phyloP scores from a whole-genome alignment of 2,329 filamentous ascomycete species.

The Epichloe baconii region DNA sequence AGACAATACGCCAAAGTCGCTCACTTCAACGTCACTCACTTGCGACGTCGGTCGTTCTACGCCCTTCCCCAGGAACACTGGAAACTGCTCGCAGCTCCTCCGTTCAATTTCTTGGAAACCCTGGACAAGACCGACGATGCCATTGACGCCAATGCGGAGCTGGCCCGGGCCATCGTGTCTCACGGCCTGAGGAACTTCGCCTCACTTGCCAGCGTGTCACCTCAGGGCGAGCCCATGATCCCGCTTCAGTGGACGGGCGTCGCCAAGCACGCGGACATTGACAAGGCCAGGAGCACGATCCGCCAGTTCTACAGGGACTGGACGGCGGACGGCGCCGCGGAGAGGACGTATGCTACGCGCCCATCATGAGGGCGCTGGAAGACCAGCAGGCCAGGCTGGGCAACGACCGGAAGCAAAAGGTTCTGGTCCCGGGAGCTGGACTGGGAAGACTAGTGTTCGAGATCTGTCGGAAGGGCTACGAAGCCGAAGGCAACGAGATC shows the following conservation, averaged over 20 bases:
- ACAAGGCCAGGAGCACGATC: slow-evolving; percentile 85
- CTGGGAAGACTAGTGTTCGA: slow-evolving; percentile 85
- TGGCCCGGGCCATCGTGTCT: slow-evolving; percentile 67
- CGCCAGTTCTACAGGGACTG: slow-evolving; percentile 94
- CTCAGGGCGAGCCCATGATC: slow-evolving; percentile 30
- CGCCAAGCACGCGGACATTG: slow-evolving; percentile 62
- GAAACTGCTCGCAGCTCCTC: slow-evolving; percentile 65
- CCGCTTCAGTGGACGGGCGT: slow-evolving; percentile 54
- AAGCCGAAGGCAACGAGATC: slow-evolving; percentile 83
- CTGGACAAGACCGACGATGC: slow-evolving; percentile 71
- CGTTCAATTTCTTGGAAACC: slow-evolving; percentile 71
- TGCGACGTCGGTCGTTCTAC: slow-evolving; percentile 86
- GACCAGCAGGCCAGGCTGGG: slow-evolving; percentile 24
- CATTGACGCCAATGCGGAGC: slow-evolving; percentile 75
- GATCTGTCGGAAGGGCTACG: slow-evolving; percentile 58
- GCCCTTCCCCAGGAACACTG: slow-evolving; percentile 74
- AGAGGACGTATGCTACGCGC: slow-evolving; percentile 69
- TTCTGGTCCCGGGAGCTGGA: slow-evolving; percentile 83
- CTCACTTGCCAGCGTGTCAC: slow-evolving; percentile 25
- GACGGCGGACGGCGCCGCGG: slow-evolving; percentile 61
- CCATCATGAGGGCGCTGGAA: slow-evolving; percentile 54
- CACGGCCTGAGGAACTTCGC: slow-evolving; percentile 56
- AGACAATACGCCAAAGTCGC: slow-evolving; percentile 77
- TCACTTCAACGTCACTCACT: slow-evolving; percentile 83
- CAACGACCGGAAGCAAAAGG: slow-evolving; percentile 35